Evolutionary conservation across 176 grass and related monocot genomes (phyloP).

Genomic region (Guadua angustifolia): DNA sequence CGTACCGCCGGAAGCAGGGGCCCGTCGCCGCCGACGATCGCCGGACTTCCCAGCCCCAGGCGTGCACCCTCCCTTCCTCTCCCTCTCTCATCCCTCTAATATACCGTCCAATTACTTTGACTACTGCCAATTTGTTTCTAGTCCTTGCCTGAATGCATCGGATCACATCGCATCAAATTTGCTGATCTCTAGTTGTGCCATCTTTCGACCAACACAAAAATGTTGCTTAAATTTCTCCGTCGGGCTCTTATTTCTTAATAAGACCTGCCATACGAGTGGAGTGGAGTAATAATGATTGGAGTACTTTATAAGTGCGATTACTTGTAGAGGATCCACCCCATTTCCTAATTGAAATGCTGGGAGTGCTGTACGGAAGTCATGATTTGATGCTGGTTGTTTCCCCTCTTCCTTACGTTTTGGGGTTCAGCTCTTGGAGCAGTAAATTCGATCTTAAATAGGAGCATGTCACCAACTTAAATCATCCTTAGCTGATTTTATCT

Average conservation of each 20-base stretch:
- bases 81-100: too few relatives aligned
- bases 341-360: too few relatives aligned
- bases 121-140: not conserved
- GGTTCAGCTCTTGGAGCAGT: not conserved
- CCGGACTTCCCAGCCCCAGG: conserved; percentile 43
- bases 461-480: not conserved
- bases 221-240: not conserved
- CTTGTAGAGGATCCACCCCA: not conserved
- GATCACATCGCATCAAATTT: not conserved
- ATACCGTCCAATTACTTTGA: not conserved
- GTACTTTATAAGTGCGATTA: not conserved
- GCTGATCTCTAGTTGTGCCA: not conserved
- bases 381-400: not conserved
- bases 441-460: conserved; percentile 2
- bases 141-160: not conserved
- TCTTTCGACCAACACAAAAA: not conserved
- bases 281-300: not conserved
- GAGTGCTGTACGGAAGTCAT: not conserved
- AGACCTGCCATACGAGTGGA: not conserved
- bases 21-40: conserved; percentile 9
- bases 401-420: not conserved
- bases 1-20: conserved; percentile 62
- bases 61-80: not conserved
- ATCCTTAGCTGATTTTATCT: too few relatives aligned
- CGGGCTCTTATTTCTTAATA: too few relatives aligned